phyloP scores from a whole-genome alignment of 2,329 filamentous ascomycete genomes.

The Cladorrhinum sp. region DNA sequence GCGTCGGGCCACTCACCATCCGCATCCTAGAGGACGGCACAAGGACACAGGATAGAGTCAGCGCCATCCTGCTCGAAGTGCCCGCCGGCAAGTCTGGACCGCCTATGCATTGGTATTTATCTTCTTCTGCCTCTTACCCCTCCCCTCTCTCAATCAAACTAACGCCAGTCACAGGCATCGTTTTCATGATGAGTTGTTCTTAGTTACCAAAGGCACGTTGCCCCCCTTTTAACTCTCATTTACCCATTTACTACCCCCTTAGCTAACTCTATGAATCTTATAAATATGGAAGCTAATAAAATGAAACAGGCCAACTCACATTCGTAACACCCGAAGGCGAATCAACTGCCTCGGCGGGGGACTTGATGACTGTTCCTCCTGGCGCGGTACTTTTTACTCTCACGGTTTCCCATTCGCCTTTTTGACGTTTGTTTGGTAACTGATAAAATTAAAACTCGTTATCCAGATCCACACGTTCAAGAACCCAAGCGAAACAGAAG shows the following conservation, averaged over 20 bases:
- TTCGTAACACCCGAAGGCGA: slow-evolving; percentile 36
- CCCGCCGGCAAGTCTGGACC: slow-evolving; percentile 34
- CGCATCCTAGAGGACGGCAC: slow-evolving; percentile 37
- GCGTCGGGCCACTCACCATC: slow-evolving; percentile 34
- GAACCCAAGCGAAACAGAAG: slow-evolving; percentile 34
- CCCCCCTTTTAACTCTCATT: too few relatives aligned
- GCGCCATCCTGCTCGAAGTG: slow-evolving; percentile 32
- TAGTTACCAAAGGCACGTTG: slow-evolving; percentile 35
- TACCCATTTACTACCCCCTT: too few relatives aligned
- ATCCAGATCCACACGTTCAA: slow-evolving; percentile 33
- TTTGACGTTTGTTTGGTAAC: too few relatives aligned
- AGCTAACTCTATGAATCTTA: neutral
- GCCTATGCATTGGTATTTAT: slow-evolving; percentile 35
- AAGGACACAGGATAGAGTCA: slow-evolving; percentile 35
- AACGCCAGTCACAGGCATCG: slow-evolving; percentile 24
- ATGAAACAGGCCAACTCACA: slow-evolving; percentile 28
- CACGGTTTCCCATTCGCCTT: neutral
- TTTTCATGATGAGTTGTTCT: slow-evolving; percentile 38
- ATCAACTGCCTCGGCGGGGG: slow-evolving; percentile 31
- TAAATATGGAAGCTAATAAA: neutral
- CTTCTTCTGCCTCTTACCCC: neutral
- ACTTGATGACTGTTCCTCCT: slow-evolving; percentile 37
- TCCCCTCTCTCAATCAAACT: neutral
- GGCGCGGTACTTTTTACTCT: slow-evolving; percentile 26
- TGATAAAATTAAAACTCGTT: neutral